Evolutionary conservation across 176 grass and related monocot species (phyloP).

Genomic region (Aegilops tauschii): DNA sequence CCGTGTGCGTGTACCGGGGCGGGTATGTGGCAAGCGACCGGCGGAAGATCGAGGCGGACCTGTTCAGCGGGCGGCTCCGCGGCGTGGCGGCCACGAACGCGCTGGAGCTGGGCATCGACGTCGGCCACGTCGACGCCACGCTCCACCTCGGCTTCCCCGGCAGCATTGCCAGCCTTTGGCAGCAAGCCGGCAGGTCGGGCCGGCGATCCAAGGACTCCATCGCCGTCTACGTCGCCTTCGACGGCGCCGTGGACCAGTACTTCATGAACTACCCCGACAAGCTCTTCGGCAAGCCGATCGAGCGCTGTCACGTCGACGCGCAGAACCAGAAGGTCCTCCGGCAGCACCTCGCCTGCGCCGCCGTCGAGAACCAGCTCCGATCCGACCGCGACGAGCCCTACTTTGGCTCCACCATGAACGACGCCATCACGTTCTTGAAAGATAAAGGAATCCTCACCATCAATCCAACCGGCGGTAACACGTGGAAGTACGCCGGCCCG

Average conservation of each 20-base stretch:
- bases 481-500: conserved; percentile 56
- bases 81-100: conserved; percentile 74
- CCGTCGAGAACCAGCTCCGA: conserved; percentile 49
- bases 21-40: conserved; percentile 66
- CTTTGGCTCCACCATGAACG: conserved; percentile 45
- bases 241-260: background rate
- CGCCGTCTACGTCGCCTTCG: background rate
- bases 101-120: conserved; percentile 73
- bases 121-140: conserved; percentile 71
- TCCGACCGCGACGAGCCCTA: conserved; percentile 54
- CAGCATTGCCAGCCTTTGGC: conserved; percentile 71
- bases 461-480: background rate
- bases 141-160: conserved; percentile 78
- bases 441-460: conserved; percentile 27
- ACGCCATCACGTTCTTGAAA: conserved; percentile 28
- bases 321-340: conserved; percentile 59
- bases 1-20: conserved; percentile 67
- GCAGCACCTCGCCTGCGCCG: conserved; percentile 69
- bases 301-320: conserved; percentile 72
- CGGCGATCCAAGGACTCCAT: conserved; percentile 41
- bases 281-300: conserved; percentile 65
- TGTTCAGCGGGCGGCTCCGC: conserved; percentile 52
- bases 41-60: conserved; percentile 62
- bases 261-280: conserved; percentile 41
- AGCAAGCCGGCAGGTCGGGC: conserved; percentile 73